phyloP scores from a whole-genome alignment of 441 rosid genomes.

The Lepidium campestre region DNA sequence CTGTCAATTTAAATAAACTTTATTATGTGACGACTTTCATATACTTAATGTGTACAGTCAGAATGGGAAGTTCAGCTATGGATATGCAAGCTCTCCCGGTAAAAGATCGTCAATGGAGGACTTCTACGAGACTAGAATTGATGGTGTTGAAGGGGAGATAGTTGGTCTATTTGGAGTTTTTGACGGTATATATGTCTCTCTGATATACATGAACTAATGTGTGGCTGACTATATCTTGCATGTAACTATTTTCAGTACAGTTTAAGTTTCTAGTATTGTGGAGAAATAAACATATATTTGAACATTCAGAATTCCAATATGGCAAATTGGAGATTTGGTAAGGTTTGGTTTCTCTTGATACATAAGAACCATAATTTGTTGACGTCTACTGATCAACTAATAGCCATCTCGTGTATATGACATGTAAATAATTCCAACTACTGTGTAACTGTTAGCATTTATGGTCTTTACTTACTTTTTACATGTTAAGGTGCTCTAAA shows the following conservation, averaged over 20 bases:
- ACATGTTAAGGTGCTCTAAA: not conserved
- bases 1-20: not conserved
- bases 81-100: constrained; percentile 98
- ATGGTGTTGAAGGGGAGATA: constrained; percentile 83
- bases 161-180: constrained; percentile 98
- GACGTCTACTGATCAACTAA: not conserved
- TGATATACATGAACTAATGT: not conserved
- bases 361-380: not conserved
- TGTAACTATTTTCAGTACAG: not conserved
- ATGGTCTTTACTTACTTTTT: not conserved
- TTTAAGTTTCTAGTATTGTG: not conserved
- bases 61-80: constrained; percentile 90
- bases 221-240: not conserved
- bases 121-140: constrained; percentile 88
- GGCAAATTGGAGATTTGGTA: not conserved
- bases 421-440: not conserved
- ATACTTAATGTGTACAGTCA: constrained; percentile 50
- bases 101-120: constrained; percentile 99
- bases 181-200: constrained; percentile 54
- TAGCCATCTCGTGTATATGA: not conserved
- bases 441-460: not conserved
- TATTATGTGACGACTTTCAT: not conserved
- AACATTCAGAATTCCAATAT: not conserved
- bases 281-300: not conserved
- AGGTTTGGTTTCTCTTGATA: not conserved